Conservation (phyloP, 208 protist species). For the Phytomonas francai region DNA sequence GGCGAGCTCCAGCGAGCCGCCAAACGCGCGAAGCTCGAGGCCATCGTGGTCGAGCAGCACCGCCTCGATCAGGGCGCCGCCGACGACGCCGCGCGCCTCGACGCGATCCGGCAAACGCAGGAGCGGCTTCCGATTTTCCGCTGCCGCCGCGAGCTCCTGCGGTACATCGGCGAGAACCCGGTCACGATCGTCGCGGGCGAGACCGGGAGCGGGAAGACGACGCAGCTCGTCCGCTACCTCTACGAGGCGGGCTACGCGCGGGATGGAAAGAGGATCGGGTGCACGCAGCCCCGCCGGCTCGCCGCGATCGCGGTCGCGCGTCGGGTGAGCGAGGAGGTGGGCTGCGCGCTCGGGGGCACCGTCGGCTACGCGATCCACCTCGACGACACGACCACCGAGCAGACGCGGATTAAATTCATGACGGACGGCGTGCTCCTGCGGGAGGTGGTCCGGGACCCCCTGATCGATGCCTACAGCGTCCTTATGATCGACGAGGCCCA, state of each 20-base stretch:
- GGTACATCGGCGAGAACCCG: slow-evolving; percentile 71
- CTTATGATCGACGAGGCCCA: slow-evolving; percentile 99
- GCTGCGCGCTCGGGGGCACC: slow-evolving; percentile 59
- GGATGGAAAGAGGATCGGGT: slow-evolving; percentile 50
- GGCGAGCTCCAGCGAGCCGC: background rate
- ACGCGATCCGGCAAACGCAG: background rate
- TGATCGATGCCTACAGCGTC: slow-evolving; percentile 90
- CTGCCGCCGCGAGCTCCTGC: slow-evolving; percentile 62
- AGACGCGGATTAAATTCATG: slow-evolving; percentile 94
- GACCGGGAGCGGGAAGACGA: slow-evolving; percentile 90
- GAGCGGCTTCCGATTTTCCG: slow-evolving; percentile 52
- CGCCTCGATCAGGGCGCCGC: background rate
- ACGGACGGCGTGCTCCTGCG: slow-evolving; percentile 96
- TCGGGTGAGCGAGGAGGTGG: slow-evolving; percentile 92
- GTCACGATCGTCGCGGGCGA: slow-evolving; percentile 82
- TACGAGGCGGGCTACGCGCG: slow-evolving; percentile 60
- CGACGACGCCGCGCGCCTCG: background rate
- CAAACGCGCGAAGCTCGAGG: background rate
- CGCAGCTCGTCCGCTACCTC: slow-evolving; percentile 88
- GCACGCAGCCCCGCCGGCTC: slow-evolving; percentile 95
- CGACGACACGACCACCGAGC: slow-evolving; percentile 71
- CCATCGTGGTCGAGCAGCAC: background rate
- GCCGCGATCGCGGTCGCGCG: slow-evolving; percentile 91
- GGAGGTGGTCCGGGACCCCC: slow-evolving; percentile 86
- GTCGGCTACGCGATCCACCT: slow-evolving; percentile 93